Base-by-base conservation (phyloP, 1,139 yeast species). In the Meyerozyma smithsonii region DNA sequence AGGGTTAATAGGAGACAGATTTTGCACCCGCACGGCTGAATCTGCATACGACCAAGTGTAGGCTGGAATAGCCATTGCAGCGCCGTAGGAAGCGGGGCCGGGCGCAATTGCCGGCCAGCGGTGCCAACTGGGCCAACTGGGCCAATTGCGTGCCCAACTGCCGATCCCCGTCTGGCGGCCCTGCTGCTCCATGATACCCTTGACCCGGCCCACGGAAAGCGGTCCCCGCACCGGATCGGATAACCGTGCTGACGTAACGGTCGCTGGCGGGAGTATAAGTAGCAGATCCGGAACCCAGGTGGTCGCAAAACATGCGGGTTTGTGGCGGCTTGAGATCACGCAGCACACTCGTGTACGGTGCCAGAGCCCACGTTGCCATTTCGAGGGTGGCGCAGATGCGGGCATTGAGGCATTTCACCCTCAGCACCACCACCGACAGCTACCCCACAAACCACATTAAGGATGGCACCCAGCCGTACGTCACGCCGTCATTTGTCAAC, bases 401-500 rank as follows among this genome's bases (percentile, higher is more conserved):
- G 28, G 12, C 28, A 12, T 10, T n/a, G 28, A 28, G 33, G 4
- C 8, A 8, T 28, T 16, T 64, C 37, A 40, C 58, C 16, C 61
- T 68, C 41, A 56, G 59, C 24, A 54, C 74, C 23, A 66, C 72
- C 19, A 48, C 61, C 17, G 46, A 56, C 23, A 39, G 46, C 8
- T 72, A 55, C 67, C 82, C 83, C 54, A 68, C 71, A 36, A 58
- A 62, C 37, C 85, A 79, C 56, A 55, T 64, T 8, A 58, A 58
- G 7, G 56, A 62, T 25, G 58, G 62, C 30, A 64, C 62, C 28
- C 67, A 64, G 51, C 77, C 81, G 17, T 71, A 68, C 42, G 55
- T 69, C 42, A 80, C 86, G 15, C 81, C 81, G 39, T 64, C 70
- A 41, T 84, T 79, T 55, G 58, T 77, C 50, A 70, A 83, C 58